These are phyloP conservation scores for Thielaviopsis cerberus DNA, from an alignment of 2,329 filamentous ascomycete species.

Conservation along the genomic window DNA sequence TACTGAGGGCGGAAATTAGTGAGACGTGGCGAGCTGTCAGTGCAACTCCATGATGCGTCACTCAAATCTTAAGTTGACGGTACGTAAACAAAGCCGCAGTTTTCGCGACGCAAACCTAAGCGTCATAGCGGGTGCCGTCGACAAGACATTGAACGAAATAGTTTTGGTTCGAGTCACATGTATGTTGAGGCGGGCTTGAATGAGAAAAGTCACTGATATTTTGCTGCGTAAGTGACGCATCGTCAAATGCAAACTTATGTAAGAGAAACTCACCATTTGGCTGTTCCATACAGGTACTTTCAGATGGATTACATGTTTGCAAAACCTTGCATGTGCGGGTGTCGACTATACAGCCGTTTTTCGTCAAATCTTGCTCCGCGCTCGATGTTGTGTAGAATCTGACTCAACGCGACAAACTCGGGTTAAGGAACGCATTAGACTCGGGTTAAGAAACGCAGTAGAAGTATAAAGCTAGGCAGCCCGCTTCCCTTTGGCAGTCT, in stretches of 20 bases:
- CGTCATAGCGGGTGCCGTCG: neutral
- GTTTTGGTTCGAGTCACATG: no score
- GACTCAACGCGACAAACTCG: no score
- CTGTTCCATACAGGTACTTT: neutral
- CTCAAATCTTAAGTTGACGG: neutral
- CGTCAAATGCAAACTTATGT: neutral
- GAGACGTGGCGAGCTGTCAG: neutral
- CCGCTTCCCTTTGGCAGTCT: no score
- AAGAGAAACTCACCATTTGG: neutral
- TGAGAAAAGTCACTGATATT: neutral
- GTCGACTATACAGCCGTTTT: neutral
- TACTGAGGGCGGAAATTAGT: neutral
- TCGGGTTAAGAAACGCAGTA: no score
- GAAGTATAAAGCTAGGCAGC: no score
- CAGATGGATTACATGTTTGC: neutral
- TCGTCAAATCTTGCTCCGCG: neutral
- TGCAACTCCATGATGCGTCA: neutral
- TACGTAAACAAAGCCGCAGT: neutral
- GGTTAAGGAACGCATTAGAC: no score
- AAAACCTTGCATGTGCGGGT: neutral
- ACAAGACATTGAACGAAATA: neutral
- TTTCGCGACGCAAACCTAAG: neutral
- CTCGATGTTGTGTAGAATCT: neutral
- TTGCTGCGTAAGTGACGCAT: no score
- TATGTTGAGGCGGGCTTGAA: no score